Percentiles rank a stretch among this genome's conserved stretches.
Evolutionary conservation across 2,329 filamentous ascomycete species (phyloP).

Genomic region (Exserohilum turcica): DNA sequence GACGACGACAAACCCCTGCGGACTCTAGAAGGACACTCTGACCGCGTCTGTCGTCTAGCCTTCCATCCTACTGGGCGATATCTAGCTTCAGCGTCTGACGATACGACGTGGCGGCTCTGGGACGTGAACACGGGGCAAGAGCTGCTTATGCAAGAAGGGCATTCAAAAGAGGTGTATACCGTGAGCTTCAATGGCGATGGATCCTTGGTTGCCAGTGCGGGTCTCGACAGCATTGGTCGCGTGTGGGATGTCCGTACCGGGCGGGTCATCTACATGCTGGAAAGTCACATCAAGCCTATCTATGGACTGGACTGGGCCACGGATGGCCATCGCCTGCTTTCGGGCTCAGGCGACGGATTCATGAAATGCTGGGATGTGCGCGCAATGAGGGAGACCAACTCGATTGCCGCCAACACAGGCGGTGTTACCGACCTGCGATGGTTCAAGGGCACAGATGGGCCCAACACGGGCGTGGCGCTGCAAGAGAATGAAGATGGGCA

Average conservation of each 20-base stretch:
- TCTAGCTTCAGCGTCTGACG: constrained; percentile 89
- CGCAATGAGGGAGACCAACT: constrained; percentile 80
- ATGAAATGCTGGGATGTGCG: constrained; percentile 98
- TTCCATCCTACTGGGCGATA: constrained; percentile 93
- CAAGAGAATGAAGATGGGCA: constrained; percentile 69
- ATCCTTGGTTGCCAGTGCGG: constrained; percentile 87
- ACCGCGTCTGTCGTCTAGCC: constrained; percentile 87
- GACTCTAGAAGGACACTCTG: constrained; percentile 81
- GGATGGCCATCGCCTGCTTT: constrained; percentile 91
- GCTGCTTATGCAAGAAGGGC: constrained; percentile 87
- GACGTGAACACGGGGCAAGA: constrained; percentile 86
- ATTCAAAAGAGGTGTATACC: constrained; percentile 90
- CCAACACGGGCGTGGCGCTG: constrained; percentile 65
- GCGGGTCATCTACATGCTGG: constrained; percentile 92
- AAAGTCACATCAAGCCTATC: constrained; percentile 91
- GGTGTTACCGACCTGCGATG: constrained; percentile 92
- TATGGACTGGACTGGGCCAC: constrained; percentile 90
- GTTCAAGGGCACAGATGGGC: constrained; percentile 86
- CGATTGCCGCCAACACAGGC: constrained; percentile 87
- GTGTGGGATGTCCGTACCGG: constrained; percentile 95
- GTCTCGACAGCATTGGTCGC: constrained; percentile 89
- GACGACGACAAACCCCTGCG: constrained; percentile 82
- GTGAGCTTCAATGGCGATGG: constrained; percentile 91
- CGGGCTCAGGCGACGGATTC: constrained; percentile 91
- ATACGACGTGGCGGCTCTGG: constrained; percentile 97